A percentile compares a stretch with the other conserved stretches of the same genome.
Evolutionary conservation across 768 basidiomycete species (phyloP).

Genomic region (Termitomyces sp.): DNA sequence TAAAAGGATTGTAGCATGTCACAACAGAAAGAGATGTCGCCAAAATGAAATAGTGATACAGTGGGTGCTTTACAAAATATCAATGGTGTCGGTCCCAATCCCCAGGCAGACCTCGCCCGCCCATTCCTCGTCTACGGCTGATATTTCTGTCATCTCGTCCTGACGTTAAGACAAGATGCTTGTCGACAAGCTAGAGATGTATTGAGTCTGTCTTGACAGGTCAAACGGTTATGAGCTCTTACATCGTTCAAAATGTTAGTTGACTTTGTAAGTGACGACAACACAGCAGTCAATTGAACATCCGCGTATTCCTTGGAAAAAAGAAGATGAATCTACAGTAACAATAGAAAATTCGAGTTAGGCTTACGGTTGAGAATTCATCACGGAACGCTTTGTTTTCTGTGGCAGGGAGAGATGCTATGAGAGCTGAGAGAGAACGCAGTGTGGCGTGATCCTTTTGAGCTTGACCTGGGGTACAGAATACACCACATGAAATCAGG

Average conservation of each 20-base stretch:
- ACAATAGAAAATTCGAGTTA: neutral
- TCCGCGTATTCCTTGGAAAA: constrained; percentile 92
- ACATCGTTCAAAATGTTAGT: constrained; percentile 88
- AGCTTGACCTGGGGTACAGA: constrained; percentile 51
- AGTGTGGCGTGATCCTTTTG: constrained; percentile 76
- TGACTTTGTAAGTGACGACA: constrained; percentile 86
- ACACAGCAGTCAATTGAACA: constrained; percentile 87
- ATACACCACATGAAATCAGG: constrained; percentile 12
- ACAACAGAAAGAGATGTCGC: too few relatives aligned
- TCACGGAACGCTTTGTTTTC: constrained; percentile 79
- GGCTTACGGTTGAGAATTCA: constrained; percentile 79
- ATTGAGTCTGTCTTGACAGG: neutral
- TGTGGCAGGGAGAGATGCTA: constrained; percentile 86
- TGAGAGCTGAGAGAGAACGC: constrained; percentile 79
- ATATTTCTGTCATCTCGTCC: constrained; percentile 53
- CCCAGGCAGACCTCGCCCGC: constrained; percentile 37
- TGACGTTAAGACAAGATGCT: constrained; percentile 61
- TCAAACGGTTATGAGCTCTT: constrained; percentile 23
- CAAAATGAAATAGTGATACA: constrained; percentile 6
- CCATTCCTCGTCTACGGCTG: constrained; percentile 51
- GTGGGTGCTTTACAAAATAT: constrained; percentile 5
- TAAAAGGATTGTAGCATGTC: neutral
- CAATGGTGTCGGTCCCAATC: constrained; percentile 61
- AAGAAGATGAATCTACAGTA: neutral
- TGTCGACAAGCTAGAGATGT: constrained; percentile 64